Evolutionary conservation across 2,329 filamentous ascomycete genomes (phyloP).

Genomic region (Ophiostoma novo-ulmi): DNA sequence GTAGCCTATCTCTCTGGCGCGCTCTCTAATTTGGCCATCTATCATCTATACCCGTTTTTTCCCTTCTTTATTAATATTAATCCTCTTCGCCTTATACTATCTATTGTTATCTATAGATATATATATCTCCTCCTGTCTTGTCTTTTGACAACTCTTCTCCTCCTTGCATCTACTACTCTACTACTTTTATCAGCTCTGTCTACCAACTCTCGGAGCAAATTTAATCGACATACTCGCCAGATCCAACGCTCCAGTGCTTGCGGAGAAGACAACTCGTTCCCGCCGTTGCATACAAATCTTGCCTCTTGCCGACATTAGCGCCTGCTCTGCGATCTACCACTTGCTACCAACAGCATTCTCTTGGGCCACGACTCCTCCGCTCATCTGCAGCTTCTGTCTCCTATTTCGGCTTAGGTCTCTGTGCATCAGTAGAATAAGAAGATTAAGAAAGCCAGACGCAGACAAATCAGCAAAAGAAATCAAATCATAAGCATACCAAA

Average conservation of each 20-base stretch:
- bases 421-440: not conserved
- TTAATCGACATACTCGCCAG: not conserved
- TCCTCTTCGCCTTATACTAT: not conserved
- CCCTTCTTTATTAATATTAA: not conserved
- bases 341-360: slow-evolving; percentile 2
- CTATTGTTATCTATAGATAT: not conserved
- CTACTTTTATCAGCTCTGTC: not conserved
- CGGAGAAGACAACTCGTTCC: not conserved
- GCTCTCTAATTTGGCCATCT: not conserved
- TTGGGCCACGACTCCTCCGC: slow-evolving; percentile 2
- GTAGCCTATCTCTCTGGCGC: not conserved
- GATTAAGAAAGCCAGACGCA: not conserved
- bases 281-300: not conserved
- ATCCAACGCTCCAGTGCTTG: not conserved
- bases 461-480: not conserved
- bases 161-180: no score
- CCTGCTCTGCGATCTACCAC: not conserved
- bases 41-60: not conserved
- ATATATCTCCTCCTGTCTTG: not conserved
- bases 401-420: not conserved
- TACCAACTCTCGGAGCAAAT: not conserved
- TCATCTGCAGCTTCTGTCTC: slow-evolving; percentile 7
- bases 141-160: no score
- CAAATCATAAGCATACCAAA: not conserved
- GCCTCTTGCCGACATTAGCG: slow-evolving; percentile 1